Evolutionary conservation across 257 asterid species (phyloP), one percentile per base, ranked within the genome.

Genomic region (Marsdenia floribunda): DNA sequence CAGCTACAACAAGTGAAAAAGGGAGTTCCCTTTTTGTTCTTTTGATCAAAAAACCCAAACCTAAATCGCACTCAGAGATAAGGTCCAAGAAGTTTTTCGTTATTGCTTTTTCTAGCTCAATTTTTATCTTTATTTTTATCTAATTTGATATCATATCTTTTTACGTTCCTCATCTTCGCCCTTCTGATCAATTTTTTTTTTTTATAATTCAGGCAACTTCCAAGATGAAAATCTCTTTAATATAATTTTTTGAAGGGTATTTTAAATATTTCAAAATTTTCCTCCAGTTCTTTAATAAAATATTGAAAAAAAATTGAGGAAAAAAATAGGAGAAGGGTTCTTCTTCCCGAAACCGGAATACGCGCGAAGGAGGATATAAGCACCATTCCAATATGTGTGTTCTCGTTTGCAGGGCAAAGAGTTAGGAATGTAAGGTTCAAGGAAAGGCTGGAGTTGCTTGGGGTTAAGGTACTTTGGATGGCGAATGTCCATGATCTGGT

Each of bases 371-470:
- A 9, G 0, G n/a, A n/a, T n/a, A n/a, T n/a, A n/a, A n/a, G n/a
- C n/a, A n/a, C n/a, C 0, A 38, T 76, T 3, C 82, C 75, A 1
- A 24, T 77, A 0, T 69, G 72, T 6, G 85, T 81, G n/a, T 73
- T 42, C 11, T 74, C 82, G 1, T 81, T 73, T 11, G 40, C 82
- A 3, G 80, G 82, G 38, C 82, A 80, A 6, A 69, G 85, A 78
- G 85, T 81, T 35, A 80, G 82, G 47, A 81, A 81, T 19, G 52
- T 66, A 0, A 76, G 78, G 67, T 80, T 80, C 37, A 74, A 70
- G 19, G 50, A 64, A 24, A 44, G 80, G 59, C 16, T 81, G 0
- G 80, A 81, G 24, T 22, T 4, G 55, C 37, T 77, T 0, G 85
- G 75, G 6, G 68, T 74, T 11, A 81, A 74, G 50, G 82, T 74